Percentiles rank a stretch among this genome's conserved stretches.
phyloP scores from a whole-genome alignment of 305 asterid species.

The Stenogyne calaminthoides region DNA sequence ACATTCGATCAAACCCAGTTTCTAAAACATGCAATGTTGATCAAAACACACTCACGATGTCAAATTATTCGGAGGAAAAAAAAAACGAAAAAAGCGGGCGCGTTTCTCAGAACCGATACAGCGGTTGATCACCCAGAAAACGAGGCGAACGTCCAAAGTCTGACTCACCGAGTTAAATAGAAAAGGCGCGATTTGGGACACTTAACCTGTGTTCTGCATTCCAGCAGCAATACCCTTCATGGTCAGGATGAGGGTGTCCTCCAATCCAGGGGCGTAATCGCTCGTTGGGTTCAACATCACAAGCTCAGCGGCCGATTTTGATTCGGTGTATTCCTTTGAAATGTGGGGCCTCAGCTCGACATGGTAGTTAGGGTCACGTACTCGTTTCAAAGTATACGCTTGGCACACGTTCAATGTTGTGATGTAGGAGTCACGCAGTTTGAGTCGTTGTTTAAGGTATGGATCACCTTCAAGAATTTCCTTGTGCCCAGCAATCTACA shows the following conservation, averaged over 20 bases:
- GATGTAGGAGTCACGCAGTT: conserved; percentile 84
- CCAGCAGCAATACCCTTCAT: conserved; percentile 99
- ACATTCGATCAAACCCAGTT: neutral
- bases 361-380: conserved; percentile 79
- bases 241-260: conserved; percentile 93
- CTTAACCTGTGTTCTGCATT: conserved; percentile 91
- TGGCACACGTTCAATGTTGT: conserved; percentile 84
- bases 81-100: neutral
- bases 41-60: conserved; percentile 16
- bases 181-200: neutral
- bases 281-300: conserved; percentile 82
- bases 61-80: neutral
- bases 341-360: conserved; percentile 83
- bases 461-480: conserved; percentile 87
- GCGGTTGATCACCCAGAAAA: neutral
- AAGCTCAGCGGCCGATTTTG: conserved; percentile 70
- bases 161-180: neutral
- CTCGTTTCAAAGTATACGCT: conserved; percentile 78
- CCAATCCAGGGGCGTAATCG: conserved; percentile 94
- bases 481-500: conserved; percentile 70
- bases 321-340: conserved; percentile 63
- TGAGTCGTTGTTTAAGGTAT: conserved; percentile 81
- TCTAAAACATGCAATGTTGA: neutral
- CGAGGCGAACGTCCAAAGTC: neutral
- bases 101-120: neutral